Evolutionary conservation across 2,329 filamentous ascomycete species (phyloP), one percentile per base, ranked within the genome.

Genomic region (Beauveria brongniartii): DNA sequence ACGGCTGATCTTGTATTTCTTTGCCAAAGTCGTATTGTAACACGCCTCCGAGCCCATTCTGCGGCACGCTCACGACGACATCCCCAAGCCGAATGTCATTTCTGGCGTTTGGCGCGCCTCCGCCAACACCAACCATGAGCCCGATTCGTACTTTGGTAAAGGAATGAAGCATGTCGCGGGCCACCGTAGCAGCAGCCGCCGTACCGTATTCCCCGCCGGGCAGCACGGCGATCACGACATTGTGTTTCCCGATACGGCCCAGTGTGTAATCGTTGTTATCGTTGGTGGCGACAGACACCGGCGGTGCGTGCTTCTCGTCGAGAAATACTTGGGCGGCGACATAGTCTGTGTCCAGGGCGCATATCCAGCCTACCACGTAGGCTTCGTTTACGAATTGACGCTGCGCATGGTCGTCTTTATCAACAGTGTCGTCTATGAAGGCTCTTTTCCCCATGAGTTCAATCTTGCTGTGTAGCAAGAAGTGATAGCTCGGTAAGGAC

Each of bases 301-400:
- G 20, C 37, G 2, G 30, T 9, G 16, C 51, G 51, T 54, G 51
- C 37, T 10, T 22, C 20, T 41, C 51, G 10, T 54, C 51, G 3
- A 54, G 34, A 20, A 78, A 72, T 0, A 55, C 65, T 34, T 66
- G 64, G 4, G 76, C 76, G 4, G 76, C 75, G 52, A 73, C 68
- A 52, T 67, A 69, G 56, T 79, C 77, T 0, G 64, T 68, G 1
- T 9, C 20, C 3, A 78, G 60, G 9, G 76, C 75, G 60, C 74
- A 78, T 6, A 80, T 77, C 75, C 75, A 78, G n/a, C 75, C 76
- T 8, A 79, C 70, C 4, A 22, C n/a, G 10, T 46, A 24, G 5
- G n/a, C n/a, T 20, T 10, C 20, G 43, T 46, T 46, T 37, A 12
- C 12, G 4, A 34, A 12, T 14, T 34, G 10, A 34, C 30, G 30